A percentile compares a stretch with the other conserved stretches of the same genome.
These are phyloP conservation scores for Saccharum officinarum DNA, from an alignment of 176 grass and related monocot species.

Conservation along the genomic window DNA sequence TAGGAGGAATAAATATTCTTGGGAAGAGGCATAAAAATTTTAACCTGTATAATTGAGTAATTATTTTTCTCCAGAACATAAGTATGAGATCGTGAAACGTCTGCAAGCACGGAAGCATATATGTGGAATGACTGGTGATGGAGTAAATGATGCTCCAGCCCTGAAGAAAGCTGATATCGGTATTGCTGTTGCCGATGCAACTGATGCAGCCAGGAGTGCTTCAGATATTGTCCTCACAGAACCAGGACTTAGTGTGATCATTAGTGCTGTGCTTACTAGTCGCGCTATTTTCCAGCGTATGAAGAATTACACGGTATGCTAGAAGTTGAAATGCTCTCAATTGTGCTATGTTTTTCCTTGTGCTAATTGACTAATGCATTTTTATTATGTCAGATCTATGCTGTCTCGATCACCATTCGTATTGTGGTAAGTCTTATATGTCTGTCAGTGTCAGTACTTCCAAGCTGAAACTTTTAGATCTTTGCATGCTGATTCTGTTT, in stretches of 20 bases:
- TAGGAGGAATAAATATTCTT: background rate
- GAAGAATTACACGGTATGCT: slow-evolving; percentile 82
- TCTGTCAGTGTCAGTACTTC: background rate
- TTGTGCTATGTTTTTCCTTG: slow-evolving; percentile 1
- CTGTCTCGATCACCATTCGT: slow-evolving; percentile 87
- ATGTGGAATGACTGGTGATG: slow-evolving; percentile 79
- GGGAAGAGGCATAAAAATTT: background rate
- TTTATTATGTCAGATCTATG: slow-evolving; percentile 70
- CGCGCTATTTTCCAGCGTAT: slow-evolving; percentile 86
- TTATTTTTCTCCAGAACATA: slow-evolving; percentile 53
- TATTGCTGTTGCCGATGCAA: slow-evolving; percentile 80
- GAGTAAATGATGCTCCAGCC: slow-evolving; percentile 77
- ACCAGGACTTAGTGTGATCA: slow-evolving; percentile 75
- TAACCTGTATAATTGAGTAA: background rate
- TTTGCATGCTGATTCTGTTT: background rate
- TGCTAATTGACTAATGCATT: slow-evolving; percentile 22
- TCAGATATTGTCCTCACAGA: slow-evolving; percentile 92
- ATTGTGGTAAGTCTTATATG: slow-evolving; percentile 63
- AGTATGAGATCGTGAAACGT: slow-evolving; percentile 87
- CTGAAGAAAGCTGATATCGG: slow-evolving; percentile 83
- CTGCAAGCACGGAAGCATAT: slow-evolving; percentile 64
- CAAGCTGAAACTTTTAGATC: background rate
- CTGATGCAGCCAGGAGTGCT: slow-evolving; percentile 76
- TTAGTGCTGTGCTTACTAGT: slow-evolving; percentile 77
- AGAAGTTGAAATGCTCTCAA: background rate